Base-by-base conservation (phyloP, 2,329 filamentous ascomycete genomes). In the Nothophaeocryptopus gaeumannii region DNA sequence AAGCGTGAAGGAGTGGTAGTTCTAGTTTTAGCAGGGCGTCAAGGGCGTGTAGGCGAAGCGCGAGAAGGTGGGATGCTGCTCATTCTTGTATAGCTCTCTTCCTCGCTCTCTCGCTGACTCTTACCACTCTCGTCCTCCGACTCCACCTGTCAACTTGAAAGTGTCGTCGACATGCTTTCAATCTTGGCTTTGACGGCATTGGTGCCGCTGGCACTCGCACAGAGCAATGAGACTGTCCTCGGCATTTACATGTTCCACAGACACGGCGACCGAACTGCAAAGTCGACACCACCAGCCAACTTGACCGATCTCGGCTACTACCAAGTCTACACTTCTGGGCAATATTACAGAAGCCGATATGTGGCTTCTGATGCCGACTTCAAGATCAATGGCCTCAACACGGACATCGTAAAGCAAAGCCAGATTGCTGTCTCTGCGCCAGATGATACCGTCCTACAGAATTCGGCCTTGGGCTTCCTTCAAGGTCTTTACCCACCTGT, bases 401-500 rank as follows among this genome's bases (percentile, higher is more conserved):
- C 79, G 41, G 77, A 89, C 60, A 64, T 83, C 2, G 86, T 87
- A 65, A 81, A 83, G 50, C 74, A 83, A 14, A 78, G 79, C 2
- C 89, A 96, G 73, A 74, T 96, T 58, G 77, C 75, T 48, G 82
- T 89, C 47, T 84, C 82, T 11, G 80, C 89, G 0, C 89, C 91
- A 0, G 56, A 50, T 15, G 87, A 95, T 69, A 60, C 55, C 2
- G 88, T 96, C 13, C 79, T 96, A 29, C 85, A 91, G 67, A 87
- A 81, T 71, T 92, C 89, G 2, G 89, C 88, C 51, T 76, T 80
- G 39, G 86, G 82, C 30, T 96, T 95, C 73, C 72, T 92, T 29
- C 91, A 96, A 72, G 89, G 84, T 29, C 77, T 96, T 14, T 96
- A 96, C 67, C 91, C 91, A 8, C 89, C 91, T 1, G 81, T 84